phyloP scores from a whole-genome alignment of 257 asterid genomes.

The Salvia hispanica region DNA sequence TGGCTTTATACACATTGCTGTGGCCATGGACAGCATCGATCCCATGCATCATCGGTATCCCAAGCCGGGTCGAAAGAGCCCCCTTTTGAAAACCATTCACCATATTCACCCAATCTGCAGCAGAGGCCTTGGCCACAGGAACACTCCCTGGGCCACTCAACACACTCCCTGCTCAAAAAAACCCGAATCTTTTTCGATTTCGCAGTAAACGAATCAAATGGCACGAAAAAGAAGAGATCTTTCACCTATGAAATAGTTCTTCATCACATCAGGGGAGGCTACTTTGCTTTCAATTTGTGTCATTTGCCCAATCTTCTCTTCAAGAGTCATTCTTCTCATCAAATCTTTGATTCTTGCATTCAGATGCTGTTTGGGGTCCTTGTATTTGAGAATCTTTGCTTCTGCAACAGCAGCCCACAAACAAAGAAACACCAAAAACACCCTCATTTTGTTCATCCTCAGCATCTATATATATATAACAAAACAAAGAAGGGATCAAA shows the following conservation, averaged over 20 bases:
- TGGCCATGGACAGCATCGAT: slow-evolving; percentile 80
- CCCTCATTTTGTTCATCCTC: slow-evolving; percentile 35
- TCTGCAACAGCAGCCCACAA: slow-evolving; percentile 40
- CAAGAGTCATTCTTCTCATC: slow-evolving; percentile 70
- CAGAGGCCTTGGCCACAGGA: slow-evolving; percentile 68
- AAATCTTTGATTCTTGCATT: slow-evolving; percentile 63
- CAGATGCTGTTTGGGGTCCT: slow-evolving; percentile 67
- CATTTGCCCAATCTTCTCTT: slow-evolving; percentile 93
- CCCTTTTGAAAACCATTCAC: slow-evolving; percentile 68
- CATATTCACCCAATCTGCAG: slow-evolving; percentile 61
- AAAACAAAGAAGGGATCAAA: not conserved
- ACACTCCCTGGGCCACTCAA: slow-evolving; percentile 81
- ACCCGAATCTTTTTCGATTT: not conserved
- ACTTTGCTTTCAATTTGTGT: slow-evolving; percentile 73
- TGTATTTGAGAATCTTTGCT: slow-evolving; percentile 57
- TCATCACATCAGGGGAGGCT: slow-evolving; percentile 63
- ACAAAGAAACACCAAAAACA: slow-evolving; percentile 41
- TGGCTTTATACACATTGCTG: slow-evolving; percentile 68
- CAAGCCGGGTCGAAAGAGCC: slow-evolving; percentile 60
- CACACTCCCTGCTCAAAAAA: slow-evolving; percentile 59
- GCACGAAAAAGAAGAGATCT: slow-evolving; percentile 16
- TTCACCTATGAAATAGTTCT: slow-evolving; percentile 64
- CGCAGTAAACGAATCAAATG: not conserved
- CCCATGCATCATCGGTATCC: slow-evolving; percentile 72
- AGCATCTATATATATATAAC: not conserved